Base-by-base conservation (phyloP, 1,139 yeast species). In the Candida sp. region DNA sequence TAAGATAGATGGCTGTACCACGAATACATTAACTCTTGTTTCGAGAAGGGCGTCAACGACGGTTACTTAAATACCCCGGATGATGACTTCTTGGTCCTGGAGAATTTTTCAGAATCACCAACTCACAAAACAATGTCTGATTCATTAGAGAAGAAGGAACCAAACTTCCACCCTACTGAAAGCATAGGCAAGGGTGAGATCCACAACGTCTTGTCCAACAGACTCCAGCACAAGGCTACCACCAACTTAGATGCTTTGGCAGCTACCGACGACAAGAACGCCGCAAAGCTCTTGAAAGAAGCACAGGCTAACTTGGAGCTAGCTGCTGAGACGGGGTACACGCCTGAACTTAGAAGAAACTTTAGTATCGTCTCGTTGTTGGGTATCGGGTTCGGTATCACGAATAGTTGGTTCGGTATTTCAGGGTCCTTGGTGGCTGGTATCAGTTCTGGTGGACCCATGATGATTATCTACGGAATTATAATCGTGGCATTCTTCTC, bases 331-430 rank as follows among this genome's bases (percentile, higher is more conserved):
- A 63, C 72, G 7, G 78, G 77, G 2, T 70, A 73, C 52, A 51
- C 63, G 5, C 76, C 76, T 1, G 77, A 77, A 54, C 67, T 80
- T 46, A 69, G 77, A 51, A 75, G 83, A 60, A 75, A 74, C 50
- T 83, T 81, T 55, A 72, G 81, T 23, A 70, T 80, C 37, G 70
- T 81, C 70, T 80, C 87, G 1, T 74, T 84, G 4, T 67, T 84
- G 26, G 88, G 88, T 47, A 84, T 85, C 49, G 88, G 87, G 3
- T 84, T 84, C 58, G 86, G 87, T 33, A 63, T 84, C 48, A 83
- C 88, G 39, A 83, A 83, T 66, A 81, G 86, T 7, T 83, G 87
- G 87, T 80, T 83, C 54, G 89, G 90, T 53, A 82, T 84, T 12
- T 35, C 43, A 25, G 54, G 51, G 3, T 44, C 42, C 12, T 48